Percentiles rank a stretch among this genome's conserved stretches.
Evolutionary conservation across 2,329 filamentous ascomycete genomes (phyloP).

Genomic region (Exophiala sp.): DNA sequence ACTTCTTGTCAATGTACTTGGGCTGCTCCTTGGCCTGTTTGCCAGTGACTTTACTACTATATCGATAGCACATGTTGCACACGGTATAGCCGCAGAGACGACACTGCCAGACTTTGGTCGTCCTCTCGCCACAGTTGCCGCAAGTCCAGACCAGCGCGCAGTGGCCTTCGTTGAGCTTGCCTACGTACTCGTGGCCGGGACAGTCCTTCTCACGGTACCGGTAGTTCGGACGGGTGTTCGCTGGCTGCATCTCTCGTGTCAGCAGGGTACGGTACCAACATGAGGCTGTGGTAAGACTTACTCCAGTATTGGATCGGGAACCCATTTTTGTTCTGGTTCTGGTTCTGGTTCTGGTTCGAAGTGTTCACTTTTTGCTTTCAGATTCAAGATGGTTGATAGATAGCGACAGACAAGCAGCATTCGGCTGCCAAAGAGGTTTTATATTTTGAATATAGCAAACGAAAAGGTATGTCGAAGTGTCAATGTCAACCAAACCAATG

Average conservation of each 20-base stretch:
- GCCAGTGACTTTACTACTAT: conserved; percentile 6
- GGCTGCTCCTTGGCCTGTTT: conserved; percentile 3
- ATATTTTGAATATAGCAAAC: not conserved
- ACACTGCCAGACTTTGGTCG: conserved; percentile 2
- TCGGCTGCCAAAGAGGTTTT: not conserved
- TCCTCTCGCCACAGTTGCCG: not conserved
- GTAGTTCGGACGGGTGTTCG: conserved; percentile 4
- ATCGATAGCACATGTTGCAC: conserved; percentile 2
- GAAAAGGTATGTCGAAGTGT: not conserved
- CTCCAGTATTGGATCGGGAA: not conserved
- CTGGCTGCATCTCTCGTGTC: not conserved
- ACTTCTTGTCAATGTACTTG: not conserved
- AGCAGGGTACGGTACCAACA: not conserved
- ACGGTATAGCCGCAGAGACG: conserved; percentile 4
- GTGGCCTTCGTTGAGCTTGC: not conserved
- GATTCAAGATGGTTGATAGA: not conserved
- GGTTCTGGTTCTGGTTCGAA: not conserved
- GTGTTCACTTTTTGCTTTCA: not conserved
- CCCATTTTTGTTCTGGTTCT: not conserved
- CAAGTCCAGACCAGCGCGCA: not conserved
- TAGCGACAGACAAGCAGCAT: not conserved
- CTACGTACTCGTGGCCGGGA: conserved; percentile 1
- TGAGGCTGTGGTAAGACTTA: not conserved
- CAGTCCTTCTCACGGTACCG: not conserved
- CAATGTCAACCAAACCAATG: not conserved